phyloP scores from a whole-genome alignment of 371 early-diverging fungal genomes.

The Mucor mucedo region DNA sequence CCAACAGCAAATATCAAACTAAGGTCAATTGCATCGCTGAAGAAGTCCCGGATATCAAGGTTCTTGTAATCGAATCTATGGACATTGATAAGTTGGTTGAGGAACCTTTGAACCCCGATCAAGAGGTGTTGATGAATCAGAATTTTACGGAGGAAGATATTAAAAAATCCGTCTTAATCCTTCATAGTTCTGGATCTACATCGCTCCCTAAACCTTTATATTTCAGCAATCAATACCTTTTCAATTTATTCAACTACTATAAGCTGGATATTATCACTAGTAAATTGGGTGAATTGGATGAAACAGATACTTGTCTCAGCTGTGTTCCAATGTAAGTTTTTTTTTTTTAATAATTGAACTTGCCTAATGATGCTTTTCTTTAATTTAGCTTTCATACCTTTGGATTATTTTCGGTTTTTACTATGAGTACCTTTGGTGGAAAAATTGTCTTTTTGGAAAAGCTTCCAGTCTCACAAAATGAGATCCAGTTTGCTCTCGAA shows the following conservation, averaged over 20 bases:
- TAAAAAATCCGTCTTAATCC: conserved; percentile 16
- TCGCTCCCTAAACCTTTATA: conserved; percentile 28
- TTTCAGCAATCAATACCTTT: conserved; percentile 24
- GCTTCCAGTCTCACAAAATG: conserved; percentile 10
- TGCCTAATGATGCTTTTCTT: neutral
- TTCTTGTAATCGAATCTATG: neutral
- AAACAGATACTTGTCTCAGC: conserved; percentile 13
- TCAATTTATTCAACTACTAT: conserved; percentile 3
- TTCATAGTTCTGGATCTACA: conserved; percentile 32
- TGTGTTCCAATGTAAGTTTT: conserved; percentile 22
- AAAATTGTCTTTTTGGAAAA: conserved; percentile 20
- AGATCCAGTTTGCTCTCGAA: conserved; percentile 12
- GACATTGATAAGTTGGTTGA: conserved; percentile 21
- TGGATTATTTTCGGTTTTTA: conserved; percentile 15
- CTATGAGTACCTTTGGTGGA: conserved; percentile 11
- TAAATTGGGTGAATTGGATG: neutral
- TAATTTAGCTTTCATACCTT: conserved; percentile 24
- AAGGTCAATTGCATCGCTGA: conserved; percentile 14
- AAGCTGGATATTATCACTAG: neutral
- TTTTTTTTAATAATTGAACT: neutral
- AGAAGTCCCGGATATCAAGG: conserved; percentile 6
- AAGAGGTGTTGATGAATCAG: conserved; percentile 2
- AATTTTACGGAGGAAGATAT: conserved; percentile 19
- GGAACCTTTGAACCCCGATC: conserved; percentile 18
- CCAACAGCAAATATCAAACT: conserved; percentile 21